Base-by-base conservation (phyloP, 495 filamentous ascomycete species). In the Pyrenula aspistea region DNA sequence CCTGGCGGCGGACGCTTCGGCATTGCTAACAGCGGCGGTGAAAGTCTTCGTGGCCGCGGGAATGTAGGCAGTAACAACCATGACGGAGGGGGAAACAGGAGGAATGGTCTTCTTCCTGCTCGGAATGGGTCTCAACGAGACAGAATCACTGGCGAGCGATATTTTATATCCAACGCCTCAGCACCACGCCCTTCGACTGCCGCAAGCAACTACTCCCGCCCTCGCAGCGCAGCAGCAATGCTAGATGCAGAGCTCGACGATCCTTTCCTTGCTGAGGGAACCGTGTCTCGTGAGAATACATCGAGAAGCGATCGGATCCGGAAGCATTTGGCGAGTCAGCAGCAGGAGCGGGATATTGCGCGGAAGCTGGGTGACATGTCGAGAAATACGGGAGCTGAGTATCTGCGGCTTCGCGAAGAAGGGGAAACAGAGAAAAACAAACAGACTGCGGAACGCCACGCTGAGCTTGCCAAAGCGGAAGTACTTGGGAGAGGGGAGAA, bases 281-380 rank as follows among this genome's bases (percentile, higher is more conserved):
- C 65, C 66, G 73, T 73, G 53, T 72, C 70, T 3, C 69, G 80
- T 61, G 59, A 77, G 60, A 63, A 64, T 63, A 59, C 74, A 63
- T 72, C 74, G 77, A 79, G 78, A 65, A 82, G 86, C 60, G 88
- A 91, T 42, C 77, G 77, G 8, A 68, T 88, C 56, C 83, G 85
- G 50, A 80, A 84, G 49, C 80, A 83, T 2, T 76, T 92, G 1
- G 83, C 77, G 11, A 82, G 82, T 21, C 77, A 85, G 55, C 83
- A 96, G 63, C 85, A 83, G 58, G 93, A 98, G 67, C 76, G 83
- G 8, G 87, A 95, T 51, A 83, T 97, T 53, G 84, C 84, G 22
- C 80, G 81, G 61, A 83, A 79, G 58, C 77, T 98, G 8, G 77
- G 76, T 23, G 57, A 68, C 20, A 74, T 75, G 2, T 85, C 86